phyloP scores from a whole-genome alignment of 1,139 yeast species.

The Saccharomyces hybrid region DNA sequence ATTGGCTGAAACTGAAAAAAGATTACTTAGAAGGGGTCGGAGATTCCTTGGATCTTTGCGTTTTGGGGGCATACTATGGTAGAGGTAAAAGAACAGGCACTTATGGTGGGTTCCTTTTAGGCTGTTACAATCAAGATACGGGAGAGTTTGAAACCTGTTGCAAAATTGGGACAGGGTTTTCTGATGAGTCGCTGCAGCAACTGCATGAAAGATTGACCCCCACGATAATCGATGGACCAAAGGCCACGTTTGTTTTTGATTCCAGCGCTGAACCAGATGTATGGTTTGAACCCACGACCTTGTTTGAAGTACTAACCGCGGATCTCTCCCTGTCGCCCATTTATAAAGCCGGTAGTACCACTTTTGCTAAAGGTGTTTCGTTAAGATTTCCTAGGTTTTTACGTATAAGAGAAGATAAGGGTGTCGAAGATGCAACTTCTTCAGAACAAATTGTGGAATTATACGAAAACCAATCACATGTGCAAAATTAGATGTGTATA shows the following conservation, averaged over 20 bases:
- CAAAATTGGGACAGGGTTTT: constrained; percentile 95
- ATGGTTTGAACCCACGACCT: constrained; percentile 85
- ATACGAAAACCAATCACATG: constrained; percentile 64
- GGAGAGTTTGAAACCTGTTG: constrained; percentile 94
- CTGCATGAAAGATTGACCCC: constrained; percentile 57
- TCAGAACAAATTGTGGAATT: constrained; percentile 87
- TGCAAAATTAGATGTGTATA: neutral
- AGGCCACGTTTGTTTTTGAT: constrained; percentile 64
- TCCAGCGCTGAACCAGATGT: constrained; percentile 77
- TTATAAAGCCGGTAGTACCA: constrained; percentile 77
- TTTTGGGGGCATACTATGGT: constrained; percentile 89
- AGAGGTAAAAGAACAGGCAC: constrained; percentile 90
- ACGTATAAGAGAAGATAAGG: constrained; percentile 79
- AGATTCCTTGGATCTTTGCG: constrained; percentile 88
- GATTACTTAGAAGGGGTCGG: constrained; percentile 93
- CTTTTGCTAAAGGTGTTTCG: constrained; percentile 81
- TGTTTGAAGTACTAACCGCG: constrained; percentile 91
- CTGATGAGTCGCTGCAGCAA: constrained; percentile 67
- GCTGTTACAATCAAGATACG: constrained; percentile 79
- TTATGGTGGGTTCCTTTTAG: constrained; percentile 89
- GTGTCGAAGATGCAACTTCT: constrained; percentile 80
- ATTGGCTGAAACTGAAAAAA: constrained; percentile 92
- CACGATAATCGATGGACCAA: constrained; percentile 61
- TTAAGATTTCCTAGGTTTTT: constrained; percentile 86
- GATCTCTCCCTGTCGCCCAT: constrained; percentile 88